Base-by-base conservation (phyloP, 2,329 filamentous ascomycete species). In the Rutstroemia sp. region DNA sequence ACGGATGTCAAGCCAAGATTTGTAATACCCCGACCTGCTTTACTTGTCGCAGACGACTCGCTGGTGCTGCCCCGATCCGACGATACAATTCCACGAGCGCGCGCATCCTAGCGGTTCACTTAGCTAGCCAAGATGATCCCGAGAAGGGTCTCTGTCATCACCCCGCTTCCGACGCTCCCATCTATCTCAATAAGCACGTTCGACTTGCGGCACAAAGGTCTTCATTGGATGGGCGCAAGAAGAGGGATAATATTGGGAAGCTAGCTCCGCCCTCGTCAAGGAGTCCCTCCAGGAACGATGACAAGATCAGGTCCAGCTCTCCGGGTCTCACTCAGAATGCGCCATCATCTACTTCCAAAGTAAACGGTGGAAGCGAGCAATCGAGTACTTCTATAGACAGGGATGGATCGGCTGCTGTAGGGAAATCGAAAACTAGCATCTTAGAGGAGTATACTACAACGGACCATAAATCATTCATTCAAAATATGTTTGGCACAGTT, bases 31-130 rank as follows among this genome's bases (percentile, higher is more conserved):
- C 89, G 14, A 92, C 89, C 14, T 96, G 91, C 73, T 87, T 92
- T 67, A 90, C 85, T 59, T 90, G 82, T 69, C 83, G 88, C 55
- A 87, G 81, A 70, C 81, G 87, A 62, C 74, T 85, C 14, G 79
- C 82, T 25, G 81, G 79, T 37, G 82, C 82, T 61, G 80, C 80
- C 0, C 90, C 90, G 2, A 80, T 90, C 63, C 85, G 90, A 59
- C 81, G 86, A 66, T 94, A 92, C 65, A 95, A 87, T 57, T 80
- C 86, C 21, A 83, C 90, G 47, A 95, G 90, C 66, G 90, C 91
- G 8, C 82, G 90, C 65, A 89, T 88, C 1, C 73, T 96, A 34
- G 91, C 91, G 12, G 81, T 89, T 56, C 89, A 88, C 66, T 78
- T 95, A 51, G 89, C 90, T 9, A 88, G 86, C 65, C 85, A 90